Evolutionary conservation across 2,329 filamentous ascomycete genomes (phyloP).

Genomic region (Chalaropsis ovoidea): DNA sequence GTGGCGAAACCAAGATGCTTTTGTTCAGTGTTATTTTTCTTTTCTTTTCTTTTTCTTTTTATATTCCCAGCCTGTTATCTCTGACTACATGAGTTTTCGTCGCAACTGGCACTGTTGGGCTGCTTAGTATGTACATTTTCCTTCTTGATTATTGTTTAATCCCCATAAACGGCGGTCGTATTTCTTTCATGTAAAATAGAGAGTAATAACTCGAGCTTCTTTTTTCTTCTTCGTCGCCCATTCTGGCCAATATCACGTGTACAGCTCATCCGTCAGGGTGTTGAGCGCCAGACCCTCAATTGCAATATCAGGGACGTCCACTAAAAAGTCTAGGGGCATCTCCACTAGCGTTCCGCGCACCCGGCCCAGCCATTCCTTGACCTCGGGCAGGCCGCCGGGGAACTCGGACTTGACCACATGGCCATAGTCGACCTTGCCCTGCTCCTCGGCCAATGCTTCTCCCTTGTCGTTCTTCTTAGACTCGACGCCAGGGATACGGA

Average conservation of each 20-base stretch:
- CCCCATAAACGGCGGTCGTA: too few species aligned
- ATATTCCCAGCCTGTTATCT: too few species aligned
- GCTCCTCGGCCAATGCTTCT: constrained; percentile 38
- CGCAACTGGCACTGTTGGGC: too few species aligned
- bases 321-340: constrained; percentile 84
- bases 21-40: too few species aligned
- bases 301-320: constrained; percentile 72
- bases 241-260: constrained; percentile 43
- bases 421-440: constrained; percentile 63
- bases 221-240: constrained; percentile 6
- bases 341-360: constrained; percentile 67
- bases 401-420: constrained; percentile 79
- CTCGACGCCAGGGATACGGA: constrained; percentile 44
- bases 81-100: too few species aligned
- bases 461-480: constrained; percentile 34
- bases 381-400: constrained; percentile 57
- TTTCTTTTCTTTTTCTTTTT: background rate
- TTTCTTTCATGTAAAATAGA: too few species aligned
- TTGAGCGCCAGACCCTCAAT: constrained; percentile 68
- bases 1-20: background rate
- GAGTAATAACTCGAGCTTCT: background rate
- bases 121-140: too few species aligned
- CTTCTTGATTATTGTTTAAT: too few species aligned
- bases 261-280: constrained; percentile 59
- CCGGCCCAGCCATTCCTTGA: constrained; percentile 58